These are phyloP conservation scores for Lolium rigidum DNA, from an alignment of 176 grass and related monocot genomes.

Conservation along the genomic window DNA sequence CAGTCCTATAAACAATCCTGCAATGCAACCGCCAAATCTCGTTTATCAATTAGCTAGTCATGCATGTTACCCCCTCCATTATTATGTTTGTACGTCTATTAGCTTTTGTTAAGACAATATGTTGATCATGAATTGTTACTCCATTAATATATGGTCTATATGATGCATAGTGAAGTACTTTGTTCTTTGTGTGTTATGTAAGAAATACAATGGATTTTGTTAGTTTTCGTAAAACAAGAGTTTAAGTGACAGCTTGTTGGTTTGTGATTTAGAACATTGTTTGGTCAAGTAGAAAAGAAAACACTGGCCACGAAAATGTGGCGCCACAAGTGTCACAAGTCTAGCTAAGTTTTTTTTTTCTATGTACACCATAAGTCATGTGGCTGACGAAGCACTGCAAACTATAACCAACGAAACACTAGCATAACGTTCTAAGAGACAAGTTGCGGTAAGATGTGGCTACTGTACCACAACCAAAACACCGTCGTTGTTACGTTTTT, in stretches of 20 bases:
- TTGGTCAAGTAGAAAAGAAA: background rate
- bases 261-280: background rate
- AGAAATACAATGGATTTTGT: background rate
- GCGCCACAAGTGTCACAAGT: background rate
- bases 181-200: background rate
- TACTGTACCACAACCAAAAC: background rate
- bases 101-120: background rate
- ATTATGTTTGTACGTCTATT: background rate
- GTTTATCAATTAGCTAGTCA: background rate
- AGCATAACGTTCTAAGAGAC: background rate
- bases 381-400: background rate
- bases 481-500: too few relatives aligned
- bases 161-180: background rate
- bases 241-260: background rate
- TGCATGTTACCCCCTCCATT: background rate
- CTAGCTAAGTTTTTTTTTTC: background rate
- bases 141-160: too few relatives aligned
- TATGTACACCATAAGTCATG: background rate
- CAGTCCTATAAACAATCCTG: slow-evolving; percentile 85
- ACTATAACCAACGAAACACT: background rate
- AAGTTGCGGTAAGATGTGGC: background rate
- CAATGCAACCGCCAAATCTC: background rate
- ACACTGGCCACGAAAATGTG: background rate
- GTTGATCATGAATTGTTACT: background rate
- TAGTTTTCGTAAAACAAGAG: background rate